phyloP scores from a whole-genome alignment of 805 yeast species.

The Wickerhamiella cacticola region DNA sequence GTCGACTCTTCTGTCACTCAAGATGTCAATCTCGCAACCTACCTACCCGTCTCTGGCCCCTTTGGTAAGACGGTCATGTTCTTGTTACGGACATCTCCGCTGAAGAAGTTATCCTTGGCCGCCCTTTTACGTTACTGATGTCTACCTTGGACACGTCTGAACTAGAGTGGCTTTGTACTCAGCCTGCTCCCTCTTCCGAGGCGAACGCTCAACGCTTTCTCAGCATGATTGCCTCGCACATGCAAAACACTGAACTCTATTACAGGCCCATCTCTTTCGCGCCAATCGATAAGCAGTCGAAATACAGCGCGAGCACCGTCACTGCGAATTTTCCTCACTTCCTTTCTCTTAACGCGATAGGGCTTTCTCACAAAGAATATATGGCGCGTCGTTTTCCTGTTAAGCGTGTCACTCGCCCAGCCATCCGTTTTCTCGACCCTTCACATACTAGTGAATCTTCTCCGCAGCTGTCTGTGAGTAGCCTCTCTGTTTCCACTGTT shows the following conservation, averaged over 20 bases:
- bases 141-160: neutral
- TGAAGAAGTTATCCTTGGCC: neutral
- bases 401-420: too few species aligned
- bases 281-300: too few species aligned
- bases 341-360: neutral
- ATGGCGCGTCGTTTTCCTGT: too few species aligned
- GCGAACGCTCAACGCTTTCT: neutral
- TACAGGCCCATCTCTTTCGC: neutral
- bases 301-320: neutral
- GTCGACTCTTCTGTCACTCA: neutral
- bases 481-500: too few species aligned
- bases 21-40: neutral
- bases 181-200: neutral
- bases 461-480: too few species aligned
- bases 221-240: neutral
- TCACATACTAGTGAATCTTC: too few species aligned
- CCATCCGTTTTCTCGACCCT: too few species aligned
- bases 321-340: neutral
- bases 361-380: too few species aligned
- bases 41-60: neutral
- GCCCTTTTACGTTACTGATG: neutral
- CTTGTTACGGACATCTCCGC: neutral
- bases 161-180: neutral
- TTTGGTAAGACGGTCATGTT: neutral
- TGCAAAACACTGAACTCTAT: neutral